phyloP scores from a whole-genome alignment of 768 basidiomycete genomes.

The Clathrus columnatus region DNA sequence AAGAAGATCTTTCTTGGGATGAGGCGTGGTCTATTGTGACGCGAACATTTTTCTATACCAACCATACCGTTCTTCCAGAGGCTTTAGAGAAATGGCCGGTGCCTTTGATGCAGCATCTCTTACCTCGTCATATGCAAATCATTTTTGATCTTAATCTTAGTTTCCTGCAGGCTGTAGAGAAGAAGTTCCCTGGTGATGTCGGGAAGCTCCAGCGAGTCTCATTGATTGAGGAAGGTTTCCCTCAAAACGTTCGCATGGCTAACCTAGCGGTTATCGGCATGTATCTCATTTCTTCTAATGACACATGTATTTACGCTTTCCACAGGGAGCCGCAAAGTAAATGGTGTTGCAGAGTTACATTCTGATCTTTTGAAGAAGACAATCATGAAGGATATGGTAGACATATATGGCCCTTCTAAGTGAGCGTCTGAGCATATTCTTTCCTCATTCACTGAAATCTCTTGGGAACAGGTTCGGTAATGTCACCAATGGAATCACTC shows the following conservation, averaged over 20 bases:
- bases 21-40: slow-evolving; percentile 83
- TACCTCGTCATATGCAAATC: slow-evolving; percentile 88
- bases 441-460: slow-evolving; percentile 13
- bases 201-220: slow-evolving; percentile 81
- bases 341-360: slow-evolving; percentile 95
- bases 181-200: slow-evolving; percentile 80
- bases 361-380: slow-evolving; percentile 79
- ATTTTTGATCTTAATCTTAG: slow-evolving; percentile 72
- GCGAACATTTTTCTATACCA: slow-evolving; percentile 92
- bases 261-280: slow-evolving; percentile 79
- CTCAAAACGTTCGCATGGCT: slow-evolving; percentile 85
- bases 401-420: slow-evolving; percentile 85
- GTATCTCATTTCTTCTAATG: slow-evolving; percentile 12
- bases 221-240: slow-evolving; percentile 85
- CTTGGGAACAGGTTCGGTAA: slow-evolving; percentile 53
- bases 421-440: slow-evolving; percentile 14
- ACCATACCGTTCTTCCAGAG: slow-evolving; percentile 79
- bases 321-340: slow-evolving; percentile 71
- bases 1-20: slow-evolving; percentile 81
- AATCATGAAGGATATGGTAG: slow-evolving; percentile 87
- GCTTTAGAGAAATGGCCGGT: slow-evolving; percentile 77
- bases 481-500: slow-evolving; percentile 93
- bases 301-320: neutral
- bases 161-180: slow-evolving; percentile 67
- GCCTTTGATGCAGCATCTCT: slow-evolving; percentile 70